Conservation (phyloP, 345 rosid species). For the Kernera saxatilis region DNA sequence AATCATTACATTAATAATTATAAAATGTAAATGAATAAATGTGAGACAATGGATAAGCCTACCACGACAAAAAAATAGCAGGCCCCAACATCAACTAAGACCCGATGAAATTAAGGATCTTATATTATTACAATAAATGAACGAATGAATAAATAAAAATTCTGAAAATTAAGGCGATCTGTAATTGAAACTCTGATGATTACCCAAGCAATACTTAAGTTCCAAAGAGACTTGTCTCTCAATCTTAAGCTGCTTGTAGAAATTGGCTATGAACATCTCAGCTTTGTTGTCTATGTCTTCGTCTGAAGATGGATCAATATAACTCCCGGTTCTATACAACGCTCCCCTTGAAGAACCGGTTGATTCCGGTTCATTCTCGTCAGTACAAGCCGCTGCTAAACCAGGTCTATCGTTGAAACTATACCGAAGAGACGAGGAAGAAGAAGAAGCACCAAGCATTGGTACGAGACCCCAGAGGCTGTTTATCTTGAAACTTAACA, state of each 20-base stretch:
- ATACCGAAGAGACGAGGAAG: constrained; percentile 30
- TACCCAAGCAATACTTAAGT: constrained; percentile 40
- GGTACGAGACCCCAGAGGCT: constrained; percentile 49
- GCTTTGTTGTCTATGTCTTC: constrained; percentile 70
- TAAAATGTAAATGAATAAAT: constrained; percentile 5
- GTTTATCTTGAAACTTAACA: constrained; percentile 42
- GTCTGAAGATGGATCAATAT: constrained; percentile 40
- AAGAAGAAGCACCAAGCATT: constrained; percentile 35
- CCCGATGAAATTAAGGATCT: constrained; percentile 16
- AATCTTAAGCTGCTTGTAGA: constrained; percentile 66
- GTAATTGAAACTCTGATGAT: constrained; percentile 36
- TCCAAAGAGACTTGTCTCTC: constrained; percentile 82
- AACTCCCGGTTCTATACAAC: constrained; percentile 48
- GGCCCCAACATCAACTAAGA: background rate
- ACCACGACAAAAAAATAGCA: constrained; percentile 20
- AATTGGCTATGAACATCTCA: constrained; percentile 70
- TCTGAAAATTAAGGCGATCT: constrained; percentile 33
- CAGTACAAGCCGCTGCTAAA: constrained; percentile 33
- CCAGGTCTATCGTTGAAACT: constrained; percentile 68
- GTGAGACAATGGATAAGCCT: constrained; percentile 20
- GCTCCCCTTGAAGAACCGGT: constrained; percentile 26
- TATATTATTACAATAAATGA: constrained; percentile 17
- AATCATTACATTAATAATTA: constrained; percentile 15
- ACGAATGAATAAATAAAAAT: background rate
- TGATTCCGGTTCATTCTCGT: constrained; percentile 1